phyloP scores from a whole-genome alignment of 345 rosid genomes.

The Orychophragmus violaceus region DNA sequence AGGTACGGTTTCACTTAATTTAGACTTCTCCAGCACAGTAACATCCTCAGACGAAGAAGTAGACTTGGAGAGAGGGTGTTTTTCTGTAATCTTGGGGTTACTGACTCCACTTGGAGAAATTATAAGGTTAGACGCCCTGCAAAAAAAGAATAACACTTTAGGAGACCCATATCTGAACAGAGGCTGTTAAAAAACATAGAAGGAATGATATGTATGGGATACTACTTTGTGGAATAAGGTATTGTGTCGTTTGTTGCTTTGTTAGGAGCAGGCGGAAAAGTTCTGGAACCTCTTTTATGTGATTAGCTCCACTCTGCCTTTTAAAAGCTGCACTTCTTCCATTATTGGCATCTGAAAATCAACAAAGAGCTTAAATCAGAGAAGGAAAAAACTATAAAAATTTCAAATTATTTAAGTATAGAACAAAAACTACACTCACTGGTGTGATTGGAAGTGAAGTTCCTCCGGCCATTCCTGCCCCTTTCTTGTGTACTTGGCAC shows the following conservation, averaged over 20 bases:
- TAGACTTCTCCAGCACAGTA: slow-evolving; percentile 32
- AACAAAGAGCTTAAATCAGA: neutral
- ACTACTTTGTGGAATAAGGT: slow-evolving; percentile 39
- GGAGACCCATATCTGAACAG: neutral
- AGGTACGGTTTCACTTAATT: slow-evolving; percentile 27
- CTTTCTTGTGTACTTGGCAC: slow-evolving; percentile 31
- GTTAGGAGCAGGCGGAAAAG: slow-evolving; percentile 28
- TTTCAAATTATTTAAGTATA: neutral
- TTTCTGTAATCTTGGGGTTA: neutral
- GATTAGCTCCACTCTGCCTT: slow-evolving; percentile 51
- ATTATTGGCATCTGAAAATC: slow-evolving; percentile 41
- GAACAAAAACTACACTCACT: slow-evolving; percentile 31
- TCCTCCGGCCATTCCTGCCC: slow-evolving; percentile 47
- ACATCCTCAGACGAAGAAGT: slow-evolving; percentile 26
- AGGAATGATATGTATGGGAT: slow-evolving; percentile 15
- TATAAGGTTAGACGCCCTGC: slow-evolving; percentile 39
- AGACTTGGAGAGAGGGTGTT: slow-evolving; percentile 12
- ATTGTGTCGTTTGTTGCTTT: slow-evolving; percentile 34
- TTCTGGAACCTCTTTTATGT: slow-evolving; percentile 32
- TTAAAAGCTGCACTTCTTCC: slow-evolving; percentile 39
- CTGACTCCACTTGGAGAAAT: slow-evolving; percentile 30
- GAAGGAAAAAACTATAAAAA: neutral
- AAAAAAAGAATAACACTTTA: neutral
- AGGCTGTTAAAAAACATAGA: neutral
- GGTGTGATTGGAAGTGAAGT: slow-evolving; percentile 31